These are phyloP conservation scores for Trametes sanguinea DNA, from an alignment of 768 basidiomycete genomes.

Conservation along the genomic window DNA sequence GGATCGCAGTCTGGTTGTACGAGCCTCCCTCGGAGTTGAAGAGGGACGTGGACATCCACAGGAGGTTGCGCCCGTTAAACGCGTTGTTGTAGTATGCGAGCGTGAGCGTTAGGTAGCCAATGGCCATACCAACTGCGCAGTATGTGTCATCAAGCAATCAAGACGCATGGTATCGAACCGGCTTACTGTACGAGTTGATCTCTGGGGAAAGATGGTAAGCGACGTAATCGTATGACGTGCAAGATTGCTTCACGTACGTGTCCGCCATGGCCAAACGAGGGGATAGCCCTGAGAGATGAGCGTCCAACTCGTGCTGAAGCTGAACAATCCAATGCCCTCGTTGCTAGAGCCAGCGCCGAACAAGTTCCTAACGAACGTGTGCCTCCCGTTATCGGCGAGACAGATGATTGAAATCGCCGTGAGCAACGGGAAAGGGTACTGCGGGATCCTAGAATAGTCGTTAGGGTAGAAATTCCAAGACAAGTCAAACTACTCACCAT, in stretches of 20 bases:
- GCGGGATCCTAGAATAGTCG: conserved; percentile 31
- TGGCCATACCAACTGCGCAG: conserved; percentile 46
- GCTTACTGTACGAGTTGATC: conserved; percentile 46
- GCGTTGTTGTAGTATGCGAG: conserved; percentile 45
- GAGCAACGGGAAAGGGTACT: conserved; percentile 43
- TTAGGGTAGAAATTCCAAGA: no score
- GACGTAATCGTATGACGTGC: not conserved
- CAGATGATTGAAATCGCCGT: conserved; percentile 54
- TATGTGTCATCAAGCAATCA: not conserved
- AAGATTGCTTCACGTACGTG: conserved; percentile 38
- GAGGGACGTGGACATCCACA: conserved; percentile 50
- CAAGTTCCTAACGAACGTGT: conserved; percentile 41
- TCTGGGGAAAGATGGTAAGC: conserved; percentile 29
- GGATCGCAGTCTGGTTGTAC: conserved; percentile 47
- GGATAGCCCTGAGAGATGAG: conserved; percentile 57
- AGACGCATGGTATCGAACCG: no score
- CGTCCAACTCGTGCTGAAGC: conserved; percentile 52
- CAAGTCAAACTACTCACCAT: not conserved
- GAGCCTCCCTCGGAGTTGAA: conserved; percentile 39
- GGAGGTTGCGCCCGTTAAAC: conserved; percentile 47
- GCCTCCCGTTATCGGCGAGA: conserved; percentile 48
- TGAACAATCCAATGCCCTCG: conserved; percentile 51
- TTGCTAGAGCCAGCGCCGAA: conserved; percentile 51
- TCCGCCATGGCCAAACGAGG: conserved; percentile 57
- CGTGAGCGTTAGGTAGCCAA: conserved; percentile 48